Conservation (phyloP, 352 stramenopile genomes). For the Pythium biforme region DNA sequence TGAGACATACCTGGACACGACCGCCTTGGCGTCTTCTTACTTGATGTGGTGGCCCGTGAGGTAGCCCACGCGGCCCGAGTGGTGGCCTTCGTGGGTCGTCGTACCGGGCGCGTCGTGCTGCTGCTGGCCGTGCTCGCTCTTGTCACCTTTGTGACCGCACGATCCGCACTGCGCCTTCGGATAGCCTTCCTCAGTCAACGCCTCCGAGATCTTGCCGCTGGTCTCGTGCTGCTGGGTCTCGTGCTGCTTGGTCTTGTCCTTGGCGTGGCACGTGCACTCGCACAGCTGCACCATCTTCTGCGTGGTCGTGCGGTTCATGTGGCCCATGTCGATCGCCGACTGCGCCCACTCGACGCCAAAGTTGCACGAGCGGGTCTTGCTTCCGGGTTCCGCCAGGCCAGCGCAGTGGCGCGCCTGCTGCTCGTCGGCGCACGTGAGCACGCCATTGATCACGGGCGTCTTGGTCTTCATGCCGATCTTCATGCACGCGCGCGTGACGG, state of each 20-base stretch:
- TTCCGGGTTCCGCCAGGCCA: constrained; percentile 13
- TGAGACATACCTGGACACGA: background rate
- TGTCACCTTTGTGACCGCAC: constrained; percentile 14
- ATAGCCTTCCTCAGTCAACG: constrained; percentile 7
- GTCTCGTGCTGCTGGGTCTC: constrained; percentile 1
- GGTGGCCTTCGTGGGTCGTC: constrained; percentile 13
- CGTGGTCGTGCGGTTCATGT: constrained; percentile 25
- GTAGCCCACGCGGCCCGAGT: constrained; percentile 3
- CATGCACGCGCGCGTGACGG: constrained; percentile 29
- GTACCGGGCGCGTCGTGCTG: background rate
- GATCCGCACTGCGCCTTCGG: constrained; percentile 9
- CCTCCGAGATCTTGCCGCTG: constrained; percentile 13
- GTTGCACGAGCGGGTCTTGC: constrained; percentile 25
- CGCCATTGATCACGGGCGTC: constrained; percentile 30
- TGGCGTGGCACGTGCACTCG: constrained; percentile 19
- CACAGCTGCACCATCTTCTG: constrained; percentile 22
- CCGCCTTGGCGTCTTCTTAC: background rate
- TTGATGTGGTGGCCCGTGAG: constrained; percentile 13
- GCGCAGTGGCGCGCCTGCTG: constrained; percentile 25
- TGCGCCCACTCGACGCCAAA: constrained; percentile 35
- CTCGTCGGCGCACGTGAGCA: constrained; percentile 26
- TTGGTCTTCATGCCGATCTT: constrained; percentile 34
- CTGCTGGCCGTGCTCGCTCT: background rate
- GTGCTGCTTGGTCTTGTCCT: background rate
- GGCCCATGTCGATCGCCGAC: constrained; percentile 30